Evolutionary conservation across 176 grass and related monocot species (phyloP).

Genomic region (Musa beccarii): DNA sequence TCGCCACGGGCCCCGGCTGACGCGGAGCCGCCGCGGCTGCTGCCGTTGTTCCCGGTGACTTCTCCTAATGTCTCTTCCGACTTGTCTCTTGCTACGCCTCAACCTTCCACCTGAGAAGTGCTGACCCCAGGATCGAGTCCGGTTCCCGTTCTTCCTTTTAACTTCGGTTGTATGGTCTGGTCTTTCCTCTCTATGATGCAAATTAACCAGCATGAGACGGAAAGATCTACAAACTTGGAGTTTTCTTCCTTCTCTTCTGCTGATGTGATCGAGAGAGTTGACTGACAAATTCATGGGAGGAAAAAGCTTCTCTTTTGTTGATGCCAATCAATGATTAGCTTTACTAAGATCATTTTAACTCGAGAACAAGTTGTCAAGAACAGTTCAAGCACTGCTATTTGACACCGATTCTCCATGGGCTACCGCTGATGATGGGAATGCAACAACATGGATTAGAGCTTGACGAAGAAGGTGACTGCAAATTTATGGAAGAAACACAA

Average conservation of each 20-base stretch:
- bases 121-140: neutral
- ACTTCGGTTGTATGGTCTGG: neutral
- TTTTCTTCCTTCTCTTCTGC: neutral
- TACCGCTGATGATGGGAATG: neutral
- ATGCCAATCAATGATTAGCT: neutral
- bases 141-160: conserved; percentile 1
- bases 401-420: neutral
- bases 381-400: neutral
- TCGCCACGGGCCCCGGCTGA: conserved; percentile 45
- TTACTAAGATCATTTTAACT: neutral
- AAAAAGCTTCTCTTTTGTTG: no score
- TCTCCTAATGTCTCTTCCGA: conserved; percentile 30
- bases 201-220: neutral
- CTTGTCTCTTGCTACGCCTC: conserved; percentile 4
- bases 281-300: no score
- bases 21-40: conserved; percentile 47
- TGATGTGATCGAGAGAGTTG: neutral
- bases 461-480: neutral
- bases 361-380: neutral
- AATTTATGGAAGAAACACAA: neutral
- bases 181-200: neutral
- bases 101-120: neutral
- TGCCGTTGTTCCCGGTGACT: conserved; percentile 76
- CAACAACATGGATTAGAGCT: neutral
- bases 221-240: neutral